A percentile compares a stretch with the other conserved stretches of the same genome.
Conservation (phyloP, 83 land plant genomes). For the Picea mariana region DNA sequence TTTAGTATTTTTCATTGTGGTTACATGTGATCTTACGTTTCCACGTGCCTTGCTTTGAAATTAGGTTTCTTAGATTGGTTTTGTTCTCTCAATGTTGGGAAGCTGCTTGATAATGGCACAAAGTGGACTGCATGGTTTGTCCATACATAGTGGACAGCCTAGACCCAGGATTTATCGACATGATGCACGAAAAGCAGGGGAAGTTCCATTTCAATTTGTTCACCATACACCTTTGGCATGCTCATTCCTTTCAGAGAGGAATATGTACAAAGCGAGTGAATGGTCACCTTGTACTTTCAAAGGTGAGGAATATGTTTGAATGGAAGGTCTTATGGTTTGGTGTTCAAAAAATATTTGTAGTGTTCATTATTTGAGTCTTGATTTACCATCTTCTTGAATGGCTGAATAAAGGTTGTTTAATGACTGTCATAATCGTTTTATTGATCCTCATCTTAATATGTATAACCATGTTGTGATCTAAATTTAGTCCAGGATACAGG, state of each 20-base stretch:
- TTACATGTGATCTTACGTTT: neutral
- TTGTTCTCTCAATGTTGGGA: neutral
- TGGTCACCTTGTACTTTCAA: neutral
- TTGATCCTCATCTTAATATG: neutral
- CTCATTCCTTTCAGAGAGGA: neutral
- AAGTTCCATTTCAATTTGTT: neutral
- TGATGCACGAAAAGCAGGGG: neutral
- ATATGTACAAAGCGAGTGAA: neutral
- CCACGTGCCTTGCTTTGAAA: neutral
- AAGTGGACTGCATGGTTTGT: constrained; percentile 2
- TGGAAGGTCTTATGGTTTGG: neutral
- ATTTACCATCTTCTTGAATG: neutral
- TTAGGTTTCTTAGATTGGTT: neutral
- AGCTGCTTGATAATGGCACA: constrained; percentile 11
- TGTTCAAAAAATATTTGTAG: neutral
- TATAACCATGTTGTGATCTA: no score
- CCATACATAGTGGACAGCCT: neutral
- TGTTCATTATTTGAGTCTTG: neutral
- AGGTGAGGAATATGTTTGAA: neutral
- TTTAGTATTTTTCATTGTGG: no score
- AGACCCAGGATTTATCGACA: neutral
- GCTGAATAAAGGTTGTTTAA: neutral
- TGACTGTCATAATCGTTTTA: neutral
- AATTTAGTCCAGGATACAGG: no score
- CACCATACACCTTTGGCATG: neutral